Evolutionary conservation across 108 stramenopile species (phyloP).

Genomic region (Cyclotella kingstonii): DNA sequence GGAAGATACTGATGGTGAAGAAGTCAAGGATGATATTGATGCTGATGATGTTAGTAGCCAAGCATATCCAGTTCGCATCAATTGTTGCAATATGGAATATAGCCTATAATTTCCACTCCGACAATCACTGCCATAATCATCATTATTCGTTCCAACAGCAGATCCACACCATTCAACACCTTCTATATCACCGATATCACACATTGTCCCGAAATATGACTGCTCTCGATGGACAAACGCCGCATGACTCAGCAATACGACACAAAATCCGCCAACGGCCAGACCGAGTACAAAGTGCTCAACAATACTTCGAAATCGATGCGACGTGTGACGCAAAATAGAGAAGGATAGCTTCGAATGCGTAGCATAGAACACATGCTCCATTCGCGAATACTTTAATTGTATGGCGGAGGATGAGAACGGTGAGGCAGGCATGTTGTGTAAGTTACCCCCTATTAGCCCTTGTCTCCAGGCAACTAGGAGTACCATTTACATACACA

Average conservation of each 20-base stretch:
- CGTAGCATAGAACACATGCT: constrained; percentile 69
- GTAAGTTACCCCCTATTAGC: too few relatives aligned
- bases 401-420: neutral
- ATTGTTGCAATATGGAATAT: constrained; percentile 26
- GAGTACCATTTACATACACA: too few relatives aligned
- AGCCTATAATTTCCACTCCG: constrained; percentile 20
- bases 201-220: neutral
- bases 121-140: too few relatives aligned
- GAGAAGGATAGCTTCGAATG: constrained; percentile 59
- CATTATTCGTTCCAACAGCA: too few relatives aligned
- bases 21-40: neutral
- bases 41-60: neutral
- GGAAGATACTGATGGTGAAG: neutral
- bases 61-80: constrained; percentile 8
- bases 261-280: constrained; percentile 60
- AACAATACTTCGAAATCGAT: constrained; percentile 40
- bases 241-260: constrained; percentile 53
- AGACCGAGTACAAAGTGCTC: constrained; percentile 57
- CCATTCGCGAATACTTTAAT: constrained; percentile 40
- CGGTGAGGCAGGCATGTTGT: neutral
- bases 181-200: constrained; percentile 1
- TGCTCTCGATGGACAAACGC: constrained; percentile 63
- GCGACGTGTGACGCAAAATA: constrained; percentile 51
- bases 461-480: too few relatives aligned
- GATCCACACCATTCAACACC: neutral